Evolutionary conservation across 2,329 filamentous ascomycete genomes (phyloP).

Genomic region (Fusarium sp.): DNA sequence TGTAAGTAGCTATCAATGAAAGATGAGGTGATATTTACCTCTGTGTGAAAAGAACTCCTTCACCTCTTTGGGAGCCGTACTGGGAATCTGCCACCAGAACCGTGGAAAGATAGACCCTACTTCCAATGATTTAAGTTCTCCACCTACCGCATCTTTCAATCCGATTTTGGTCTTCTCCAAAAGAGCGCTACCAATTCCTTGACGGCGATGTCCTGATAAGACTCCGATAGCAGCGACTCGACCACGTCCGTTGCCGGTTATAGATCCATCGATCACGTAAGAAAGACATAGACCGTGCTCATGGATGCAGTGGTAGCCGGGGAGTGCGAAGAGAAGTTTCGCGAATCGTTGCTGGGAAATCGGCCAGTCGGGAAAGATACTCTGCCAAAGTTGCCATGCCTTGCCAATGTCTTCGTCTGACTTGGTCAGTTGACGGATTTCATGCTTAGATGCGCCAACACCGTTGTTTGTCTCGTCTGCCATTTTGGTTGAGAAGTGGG

Average conservation of each 20-base stretch:
- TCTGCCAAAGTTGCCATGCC: constrained; percentile 37
- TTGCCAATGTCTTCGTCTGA: constrained; percentile 30
- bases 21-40: constrained; percentile 1
- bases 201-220: constrained; percentile 25
- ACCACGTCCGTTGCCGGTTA: background rate
- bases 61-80: background rate
- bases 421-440: constrained; percentile 20
- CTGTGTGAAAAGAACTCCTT: constrained; percentile 35
- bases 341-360: constrained; percentile 17
- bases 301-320: constrained; percentile 29
- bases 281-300: constrained; percentile 37
- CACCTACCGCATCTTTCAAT: background rate
- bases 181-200: constrained; percentile 33
- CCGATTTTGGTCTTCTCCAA: constrained; percentile 17
- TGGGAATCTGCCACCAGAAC: constrained; percentile 41
- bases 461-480: background rate
- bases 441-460: background rate
- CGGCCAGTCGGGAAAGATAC: constrained; percentile 38
- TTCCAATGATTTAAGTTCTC: constrained; percentile 24
- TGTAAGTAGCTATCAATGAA: accelerated
- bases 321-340: constrained; percentile 6
- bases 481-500: background rate
- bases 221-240: constrained; percentile 38
- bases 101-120: constrained; percentile 37
- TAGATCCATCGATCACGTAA: background rate